Conservation (phyloP, 495 filamentous ascomycete genomes). For the Penicillium dipodomyicola region DNA sequence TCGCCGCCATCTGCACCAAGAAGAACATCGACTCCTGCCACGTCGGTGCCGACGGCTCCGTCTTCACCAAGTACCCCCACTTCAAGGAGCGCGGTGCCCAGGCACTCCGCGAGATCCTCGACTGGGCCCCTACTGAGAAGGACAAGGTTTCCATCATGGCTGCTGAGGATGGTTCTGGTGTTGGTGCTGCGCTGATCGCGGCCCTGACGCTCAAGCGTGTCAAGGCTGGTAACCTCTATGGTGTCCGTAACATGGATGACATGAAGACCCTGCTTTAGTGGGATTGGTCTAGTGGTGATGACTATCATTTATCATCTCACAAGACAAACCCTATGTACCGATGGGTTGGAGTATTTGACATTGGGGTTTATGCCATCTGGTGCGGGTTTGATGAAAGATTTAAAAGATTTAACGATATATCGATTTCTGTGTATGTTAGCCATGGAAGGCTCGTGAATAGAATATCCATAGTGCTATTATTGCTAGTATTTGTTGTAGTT, state of each 20-base stretch:
- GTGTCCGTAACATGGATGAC: slow-evolving; percentile 68
- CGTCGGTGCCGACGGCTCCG: slow-evolving; percentile 91
- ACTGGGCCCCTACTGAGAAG: slow-evolving; percentile 75
- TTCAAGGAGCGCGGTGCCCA: slow-evolving; percentile 89
- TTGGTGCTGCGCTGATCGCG: slow-evolving; percentile 93
- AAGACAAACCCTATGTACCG: background rate
- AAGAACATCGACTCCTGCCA: slow-evolving; percentile 85
- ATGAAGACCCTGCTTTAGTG: slow-evolving; percentile 39
- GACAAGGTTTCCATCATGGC: slow-evolving; percentile 84
- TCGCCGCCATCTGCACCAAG: slow-evolving; percentile 94
- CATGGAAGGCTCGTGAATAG: slow-evolving; percentile 1
- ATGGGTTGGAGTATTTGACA: background rate
- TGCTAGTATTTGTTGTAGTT: background rate
- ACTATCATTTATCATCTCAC: background rate
- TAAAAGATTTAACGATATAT: slow-evolving; percentile 1
- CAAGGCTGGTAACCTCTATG: slow-evolving; percentile 69
- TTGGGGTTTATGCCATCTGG: background rate
- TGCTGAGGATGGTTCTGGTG: slow-evolving; percentile 92
- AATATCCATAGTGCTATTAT: background rate
- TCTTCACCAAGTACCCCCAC: slow-evolving; percentile 98
- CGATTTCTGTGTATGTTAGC: slow-evolving; percentile 3
- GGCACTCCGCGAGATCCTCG: slow-evolving; percentile 89
- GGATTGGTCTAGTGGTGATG: background rate
- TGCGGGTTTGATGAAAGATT: slow-evolving; percentile 14
- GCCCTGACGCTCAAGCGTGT: slow-evolving; percentile 87